Base-by-base conservation (phyloP, 306 rosid genomes). In the Delonix regia region DNA sequence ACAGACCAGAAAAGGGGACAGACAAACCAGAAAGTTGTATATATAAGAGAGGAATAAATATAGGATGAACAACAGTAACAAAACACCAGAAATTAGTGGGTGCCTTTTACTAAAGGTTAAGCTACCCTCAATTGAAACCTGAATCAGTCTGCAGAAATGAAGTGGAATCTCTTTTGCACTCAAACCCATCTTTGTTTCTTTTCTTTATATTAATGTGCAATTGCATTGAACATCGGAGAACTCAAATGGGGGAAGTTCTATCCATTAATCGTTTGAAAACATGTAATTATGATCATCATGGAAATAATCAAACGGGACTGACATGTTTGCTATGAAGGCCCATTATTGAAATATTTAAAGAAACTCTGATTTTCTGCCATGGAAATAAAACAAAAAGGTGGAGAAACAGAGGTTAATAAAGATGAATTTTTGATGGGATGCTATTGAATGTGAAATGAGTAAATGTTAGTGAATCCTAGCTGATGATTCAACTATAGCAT, bases 1-100 rank as follows among this genome's bases (percentile, higher is more conserved):
- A 71, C 86, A 85, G 19, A 86, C 36, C 62, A 95, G 77, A 76
- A 95, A 86, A n/a, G 98, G 99, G 53, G 81, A 87, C 74, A 80
- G 70, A 80, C 75, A 90, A 66, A 76, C 75, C 77, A 95, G 68
- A 44, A 95, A 44, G 36, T 30, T 79, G 27, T 86, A 76, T 60
- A 88, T 76, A 48, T 78, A 75, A 47, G 88, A 85, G 75, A 87
- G 91, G 76, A 88, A 85, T 60, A 80, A 22, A 63, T 95, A 91
- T 10, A 91, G 18, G 24, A 79, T 55, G 60, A 77, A 63, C 47
- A 59, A 67, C 36, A 81, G 47, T 0, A 82, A 34, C 39, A 79
- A 41, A 53, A 61, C 73, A 76, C 88, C 78, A 7, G 89, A 83
- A 71, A 83, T 68, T 15, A 53, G 22, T 22, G 97, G 93, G 86